Conservation (phyloP, 1,284 basidiomycete species). For the Afroboletus lepidellus region DNA sequence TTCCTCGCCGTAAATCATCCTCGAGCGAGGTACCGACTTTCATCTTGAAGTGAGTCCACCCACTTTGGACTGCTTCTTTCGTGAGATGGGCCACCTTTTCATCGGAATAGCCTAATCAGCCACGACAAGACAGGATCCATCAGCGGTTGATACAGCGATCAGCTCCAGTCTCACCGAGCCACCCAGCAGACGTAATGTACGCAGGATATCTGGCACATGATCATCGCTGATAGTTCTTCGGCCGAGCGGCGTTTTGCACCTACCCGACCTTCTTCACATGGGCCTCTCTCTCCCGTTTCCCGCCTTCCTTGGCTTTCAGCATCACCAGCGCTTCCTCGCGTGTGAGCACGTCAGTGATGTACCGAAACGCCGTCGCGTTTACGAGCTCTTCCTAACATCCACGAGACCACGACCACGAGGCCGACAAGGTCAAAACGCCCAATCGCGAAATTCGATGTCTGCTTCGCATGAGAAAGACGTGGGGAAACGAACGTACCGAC, state of each 20-base stretch:
- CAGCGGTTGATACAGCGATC: neutral
- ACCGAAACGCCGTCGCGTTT: constrained; percentile 78
- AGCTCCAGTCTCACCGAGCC: constrained; percentile 55
- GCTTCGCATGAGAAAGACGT: constrained; percentile 9
- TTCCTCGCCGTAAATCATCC: constrained; percentile 82
- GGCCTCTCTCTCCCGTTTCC: constrained; percentile 76
- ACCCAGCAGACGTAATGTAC: constrained; percentile 93
- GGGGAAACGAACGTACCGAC: constrained; percentile 46
- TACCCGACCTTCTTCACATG: constrained; percentile 65
- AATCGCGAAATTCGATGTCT: neutral
- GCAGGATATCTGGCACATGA: constrained; percentile 71
- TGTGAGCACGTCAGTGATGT: constrained; percentile 91
- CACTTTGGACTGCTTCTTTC: constrained; percentile 78
- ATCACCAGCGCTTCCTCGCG: constrained; percentile 83
- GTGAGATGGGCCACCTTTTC: constrained; percentile 87
- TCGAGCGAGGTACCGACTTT: constrained; percentile 87
- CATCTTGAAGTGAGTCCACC: constrained; percentile 97
- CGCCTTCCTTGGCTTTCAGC: constrained; percentile 71
- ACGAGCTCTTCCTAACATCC: constrained; percentile 78
- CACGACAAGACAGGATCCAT: constrained; percentile 2
- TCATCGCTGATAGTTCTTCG: constrained; percentile 5
- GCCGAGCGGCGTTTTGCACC: constrained; percentile 14
- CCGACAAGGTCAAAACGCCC: neutral
- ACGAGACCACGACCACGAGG: constrained; percentile 5
- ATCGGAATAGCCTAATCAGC: constrained; percentile 62